A percentile compares a stretch with the other conserved stretches of the same genome.
These are phyloP conservation scores for Sarcomyxa edulis DNA, from an alignment of 768 basidiomycete species.

Conservation along the genomic window DNA sequence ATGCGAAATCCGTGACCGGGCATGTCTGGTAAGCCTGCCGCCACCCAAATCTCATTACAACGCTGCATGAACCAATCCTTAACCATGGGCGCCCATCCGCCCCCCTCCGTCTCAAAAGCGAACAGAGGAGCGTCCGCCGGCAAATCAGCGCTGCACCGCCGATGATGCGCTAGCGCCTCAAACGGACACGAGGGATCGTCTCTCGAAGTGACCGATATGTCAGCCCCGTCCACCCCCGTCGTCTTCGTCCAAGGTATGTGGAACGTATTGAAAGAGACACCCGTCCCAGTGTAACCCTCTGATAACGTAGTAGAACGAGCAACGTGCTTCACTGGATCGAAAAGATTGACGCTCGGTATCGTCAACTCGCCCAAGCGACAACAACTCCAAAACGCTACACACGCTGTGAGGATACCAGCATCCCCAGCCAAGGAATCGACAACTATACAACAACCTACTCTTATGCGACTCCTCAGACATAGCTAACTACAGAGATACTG, in stretches of 20 bases:
- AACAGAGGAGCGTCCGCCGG: constrained; percentile 12
- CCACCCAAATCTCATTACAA: constrained; percentile 11
- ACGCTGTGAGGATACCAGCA: too few species aligned
- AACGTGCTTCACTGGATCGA: constrained; percentile 11
- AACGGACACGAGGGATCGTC: constrained; percentile 10
- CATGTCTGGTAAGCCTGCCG: constrained; percentile 2
- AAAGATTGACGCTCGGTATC: constrained; percentile 5
- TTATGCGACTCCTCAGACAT: too few species aligned
- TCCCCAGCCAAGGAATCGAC: too few species aligned
- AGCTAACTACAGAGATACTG: too few species aligned
- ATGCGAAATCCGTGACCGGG: constrained; percentile 21
- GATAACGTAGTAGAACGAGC: background rate
- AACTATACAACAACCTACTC: too few species aligned
- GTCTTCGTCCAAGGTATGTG: constrained; percentile 32
- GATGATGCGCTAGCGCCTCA: constrained; percentile 17
- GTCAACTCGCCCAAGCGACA: constrained; percentile 21
- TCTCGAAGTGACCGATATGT: constrained; percentile 18
- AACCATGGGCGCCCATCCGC: constrained; percentile 5
- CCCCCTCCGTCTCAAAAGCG: constrained; percentile 2
- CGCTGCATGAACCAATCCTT: constrained; percentile 8
- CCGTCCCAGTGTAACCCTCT: too few species aligned
- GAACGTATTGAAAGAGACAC: constrained; percentile 8
- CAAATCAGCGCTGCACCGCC: constrained; percentile 7
- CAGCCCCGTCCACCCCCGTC: constrained; percentile 16
- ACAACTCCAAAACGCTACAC: constrained; percentile 31